Percentiles rank a stretch among this genome's conserved stretches.
phyloP scores from a whole-genome alignment of 371 early-diverging fungal species.

The Lichtheimia corymbifera region DNA sequence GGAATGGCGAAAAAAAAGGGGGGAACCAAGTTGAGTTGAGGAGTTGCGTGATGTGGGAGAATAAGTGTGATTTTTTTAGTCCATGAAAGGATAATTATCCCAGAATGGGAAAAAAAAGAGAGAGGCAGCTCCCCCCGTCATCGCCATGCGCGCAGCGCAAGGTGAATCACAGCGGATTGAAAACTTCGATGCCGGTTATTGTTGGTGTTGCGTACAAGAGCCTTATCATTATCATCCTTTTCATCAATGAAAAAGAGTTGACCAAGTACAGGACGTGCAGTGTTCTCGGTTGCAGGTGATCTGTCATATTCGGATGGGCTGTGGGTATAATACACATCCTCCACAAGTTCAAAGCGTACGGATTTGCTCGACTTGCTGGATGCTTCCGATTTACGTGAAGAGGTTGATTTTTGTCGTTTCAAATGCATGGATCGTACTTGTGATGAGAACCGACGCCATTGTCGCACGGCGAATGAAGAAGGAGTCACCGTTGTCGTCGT shows the following conservation, averaged over 20 bases:
- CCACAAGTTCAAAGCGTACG: constrained; percentile 37
- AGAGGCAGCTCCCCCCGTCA: not conserved
- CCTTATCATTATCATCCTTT: constrained; percentile 20
- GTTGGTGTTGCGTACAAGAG: constrained; percentile 19
- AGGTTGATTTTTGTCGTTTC: constrained; percentile 14
- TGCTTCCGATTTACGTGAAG: constrained; percentile 8
- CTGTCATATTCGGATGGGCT: constrained; percentile 45
- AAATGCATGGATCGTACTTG: constrained; percentile 9
- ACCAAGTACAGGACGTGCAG: constrained; percentile 17
- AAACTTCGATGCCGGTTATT: constrained; percentile 23
- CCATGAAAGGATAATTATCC: too few relatives aligned
- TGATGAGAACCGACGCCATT: constrained; percentile 19
- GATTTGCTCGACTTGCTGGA: constrained; percentile 21
- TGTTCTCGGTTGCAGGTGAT: constrained; percentile 26
- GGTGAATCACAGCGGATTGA: constrained; percentile 18
- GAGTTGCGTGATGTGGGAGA: too few relatives aligned
- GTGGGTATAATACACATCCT: constrained; percentile 43
- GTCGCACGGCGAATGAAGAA: constrained; percentile 8
- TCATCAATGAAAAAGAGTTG: constrained; percentile 13
- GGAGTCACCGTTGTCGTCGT: not conserved
- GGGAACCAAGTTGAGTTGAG: too few relatives aligned
- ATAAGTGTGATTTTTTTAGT: too few relatives aligned
- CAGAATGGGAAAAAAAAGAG: too few relatives aligned
- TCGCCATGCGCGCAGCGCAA: constrained; percentile 28
- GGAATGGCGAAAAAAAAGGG: too few relatives aligned